Base-by-base conservation (phyloP, 2,329 filamentous ascomycete species). In the Penicillium sp. region DNA sequence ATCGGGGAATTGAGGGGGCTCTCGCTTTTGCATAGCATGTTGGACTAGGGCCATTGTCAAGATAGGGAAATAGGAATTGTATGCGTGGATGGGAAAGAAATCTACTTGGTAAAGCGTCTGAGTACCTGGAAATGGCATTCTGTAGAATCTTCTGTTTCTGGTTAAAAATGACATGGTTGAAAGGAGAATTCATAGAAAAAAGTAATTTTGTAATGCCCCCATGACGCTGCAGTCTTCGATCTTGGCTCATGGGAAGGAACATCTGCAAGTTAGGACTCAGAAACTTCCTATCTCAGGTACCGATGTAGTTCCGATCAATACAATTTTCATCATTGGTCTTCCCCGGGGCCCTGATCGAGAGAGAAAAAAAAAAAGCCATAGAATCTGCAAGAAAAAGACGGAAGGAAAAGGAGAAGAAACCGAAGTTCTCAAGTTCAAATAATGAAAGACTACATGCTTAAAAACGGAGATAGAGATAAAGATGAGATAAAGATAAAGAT, bases 1-100 rank as follows among this genome's bases (percentile, higher is more conserved):
- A 63, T 70, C 67, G 67, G 65, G 59, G 63, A 70, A 63, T 67
- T 68, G 56, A 33, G 30, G 35, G 50, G 24, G 13, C 30, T 24
- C 47, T 5, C 13, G 12, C 38, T 56, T 38, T 35, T 35, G 8
- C 9, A 49, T 33, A 33, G 7, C 6, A 24, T 3, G 13, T 22
- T 30, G 15, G 30, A 26, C 19, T 26, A 15, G 6, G 40, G 24
- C 7, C 17, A 40, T 5, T n/a, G n/a, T 17, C 4, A 8, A 26
- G 10, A n/a, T 22, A 26, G 35, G 35, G 4, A 40, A 10, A 26
- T 17, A 19, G 12, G 4, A 10, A 28, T 44, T 22, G 56, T 42
- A 13, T 2, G n/a, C 2, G 35, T n/a, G 19, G 10, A 33, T 5
- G 24, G 9, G 4, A 30, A 40, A 5, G 2, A 28, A 19, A 7